Evolutionary conservation across 2,329 filamentous ascomycete species (phyloP).

Genomic region (Aspergillus sp.): DNA sequence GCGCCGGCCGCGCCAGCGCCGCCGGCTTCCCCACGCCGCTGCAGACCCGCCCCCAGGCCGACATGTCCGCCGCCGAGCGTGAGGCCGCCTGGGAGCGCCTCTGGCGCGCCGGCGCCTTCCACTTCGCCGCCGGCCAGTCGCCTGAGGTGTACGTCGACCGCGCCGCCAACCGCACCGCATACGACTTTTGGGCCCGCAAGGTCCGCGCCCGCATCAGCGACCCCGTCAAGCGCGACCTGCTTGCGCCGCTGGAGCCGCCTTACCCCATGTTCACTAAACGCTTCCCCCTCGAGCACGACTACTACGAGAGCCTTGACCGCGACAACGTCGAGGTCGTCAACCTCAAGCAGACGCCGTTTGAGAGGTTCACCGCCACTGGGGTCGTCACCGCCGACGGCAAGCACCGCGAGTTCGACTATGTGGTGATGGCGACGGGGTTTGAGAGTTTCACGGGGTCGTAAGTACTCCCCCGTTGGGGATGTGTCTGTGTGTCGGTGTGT

Average conservation of each 20-base stretch:
- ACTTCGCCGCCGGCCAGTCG: neutral
- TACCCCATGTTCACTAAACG: conserved; percentile 56
- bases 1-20: neutral
- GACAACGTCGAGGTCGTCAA: conserved; percentile 47
- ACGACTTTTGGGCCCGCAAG: conserved; percentile 56
- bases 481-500: neutral
- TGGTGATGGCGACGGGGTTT: conserved; percentile 42
- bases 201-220: conserved; percentile 51
- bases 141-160: conserved; percentile 19
- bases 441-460: conserved; percentile 34
- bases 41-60: neutral
- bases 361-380: conserved; percentile 36
- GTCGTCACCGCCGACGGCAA: conserved; percentile 37
- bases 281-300: conserved; percentile 46
- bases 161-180: conserved; percentile 52
- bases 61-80: neutral
- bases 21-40: neutral
- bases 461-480: neutral
- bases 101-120: neutral
- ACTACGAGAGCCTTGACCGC: conserved; percentile 50
- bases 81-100: neutral
- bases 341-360: conserved; percentile 45
- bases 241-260: conserved; percentile 53
- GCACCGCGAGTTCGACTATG: conserved; percentile 34
- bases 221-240: conserved; percentile 47